Conservation (phyloP, 2,329 filamentous ascomycete genomes). For the Xylariales sp. region DNA sequence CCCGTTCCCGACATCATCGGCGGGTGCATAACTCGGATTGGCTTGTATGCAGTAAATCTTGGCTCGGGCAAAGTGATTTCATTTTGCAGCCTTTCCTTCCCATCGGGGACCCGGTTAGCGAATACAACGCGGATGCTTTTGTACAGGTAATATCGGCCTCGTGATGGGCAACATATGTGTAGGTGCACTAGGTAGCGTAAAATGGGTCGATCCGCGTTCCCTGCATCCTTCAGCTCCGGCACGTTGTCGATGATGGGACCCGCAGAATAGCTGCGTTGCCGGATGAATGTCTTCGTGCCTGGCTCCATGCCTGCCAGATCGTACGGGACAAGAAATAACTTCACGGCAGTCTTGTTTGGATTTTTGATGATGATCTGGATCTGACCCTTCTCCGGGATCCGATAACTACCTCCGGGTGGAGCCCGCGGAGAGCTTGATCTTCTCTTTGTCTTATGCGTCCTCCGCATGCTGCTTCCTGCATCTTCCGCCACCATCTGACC, state of each 20-base stretch:
- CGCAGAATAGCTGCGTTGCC: slow-evolving; percentile 88
- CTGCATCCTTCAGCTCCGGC: slow-evolving; percentile 24
- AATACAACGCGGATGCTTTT: slow-evolving; percentile 93
- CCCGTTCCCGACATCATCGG: slow-evolving; percentile 30
- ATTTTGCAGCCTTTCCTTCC: slow-evolving; percentile 86
- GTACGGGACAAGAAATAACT: slow-evolving; percentile 91
- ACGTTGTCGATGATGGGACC: slow-evolving; percentile 74
- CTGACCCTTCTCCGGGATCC: slow-evolving; percentile 90
- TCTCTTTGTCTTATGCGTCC: slow-evolving; percentile 40
- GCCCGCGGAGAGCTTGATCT: slow-evolving; percentile 57
- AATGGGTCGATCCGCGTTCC: slow-evolving; percentile 55
- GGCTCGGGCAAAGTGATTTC: slow-evolving; percentile 89
- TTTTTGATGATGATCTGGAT: slow-evolving; percentile 98
- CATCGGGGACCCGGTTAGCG: slow-evolving; percentile 91
- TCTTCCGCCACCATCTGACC: slow-evolving; percentile 12
- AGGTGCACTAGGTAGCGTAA: slow-evolving; percentile 88
- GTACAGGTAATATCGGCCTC: slow-evolving; percentile 83
- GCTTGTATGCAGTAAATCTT: slow-evolving; percentile 79
- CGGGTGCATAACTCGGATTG: slow-evolving; percentile 47
- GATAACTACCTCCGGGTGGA: slow-evolving; percentile 84
- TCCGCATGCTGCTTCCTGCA: slow-evolving; percentile 26
- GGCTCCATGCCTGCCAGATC: slow-evolving; percentile 89
- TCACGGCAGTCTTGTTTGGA: slow-evolving; percentile 96
- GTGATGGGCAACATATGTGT: slow-evolving; percentile 84
- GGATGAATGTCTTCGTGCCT: slow-evolving; percentile 91